These are phyloP conservation scores for Xylaria curta DNA, from an alignment of 495 filamentous ascomycete genomes.

Conservation along the genomic window DNA sequence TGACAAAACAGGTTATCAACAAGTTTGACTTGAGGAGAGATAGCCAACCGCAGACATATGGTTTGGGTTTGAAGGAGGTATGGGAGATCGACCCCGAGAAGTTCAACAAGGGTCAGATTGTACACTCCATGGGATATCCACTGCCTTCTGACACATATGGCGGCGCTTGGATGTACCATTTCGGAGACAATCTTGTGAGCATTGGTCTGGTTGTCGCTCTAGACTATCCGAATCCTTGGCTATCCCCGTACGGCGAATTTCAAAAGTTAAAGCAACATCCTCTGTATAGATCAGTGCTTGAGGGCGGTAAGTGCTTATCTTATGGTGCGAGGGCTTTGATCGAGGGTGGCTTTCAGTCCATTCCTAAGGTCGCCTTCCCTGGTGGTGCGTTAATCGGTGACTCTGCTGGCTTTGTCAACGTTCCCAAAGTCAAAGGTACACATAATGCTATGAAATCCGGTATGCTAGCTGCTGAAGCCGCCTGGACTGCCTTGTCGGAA, in stretches of 20 bases:
- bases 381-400: slow-evolving; percentile 96
- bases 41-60: slow-evolving; percentile 93
- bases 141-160: slow-evolving; percentile 90
- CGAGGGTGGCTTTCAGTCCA: slow-evolving; percentile 97
- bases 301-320: slow-evolving; percentile 96
- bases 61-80: slow-evolving; percentile 92
- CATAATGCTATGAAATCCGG: slow-evolving; percentile 97
- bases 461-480: slow-evolving; percentile 93
- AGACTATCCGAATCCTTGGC: slow-evolving; percentile 96
- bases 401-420: slow-evolving; percentile 95
- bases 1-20: slow-evolving; percentile 94
- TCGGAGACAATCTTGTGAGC: slow-evolving; percentile 95
- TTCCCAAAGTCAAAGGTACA: slow-evolving; percentile 98
- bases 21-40: slow-evolving; percentile 91
- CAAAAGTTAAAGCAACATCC: slow-evolving; percentile 99
- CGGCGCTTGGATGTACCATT: slow-evolving; percentile 98
- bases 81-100: slow-evolving; percentile 97
- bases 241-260: slow-evolving; percentile 95
- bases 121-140: slow-evolving; percentile 94
- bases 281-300: slow-evolving; percentile 77
- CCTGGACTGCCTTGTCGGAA: slow-evolving; percentile 74
- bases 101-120: slow-evolving; percentile 83
- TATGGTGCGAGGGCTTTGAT: slow-evolving; percentile 93
- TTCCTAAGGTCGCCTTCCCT: slow-evolving; percentile 94
- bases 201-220: slow-evolving; percentile 92